Evolutionary conservation across 2,329 filamentous ascomycete species (phyloP), one percentile per base, ranked within the genome.

Genomic region (Mollisia scopiformis): DNA sequence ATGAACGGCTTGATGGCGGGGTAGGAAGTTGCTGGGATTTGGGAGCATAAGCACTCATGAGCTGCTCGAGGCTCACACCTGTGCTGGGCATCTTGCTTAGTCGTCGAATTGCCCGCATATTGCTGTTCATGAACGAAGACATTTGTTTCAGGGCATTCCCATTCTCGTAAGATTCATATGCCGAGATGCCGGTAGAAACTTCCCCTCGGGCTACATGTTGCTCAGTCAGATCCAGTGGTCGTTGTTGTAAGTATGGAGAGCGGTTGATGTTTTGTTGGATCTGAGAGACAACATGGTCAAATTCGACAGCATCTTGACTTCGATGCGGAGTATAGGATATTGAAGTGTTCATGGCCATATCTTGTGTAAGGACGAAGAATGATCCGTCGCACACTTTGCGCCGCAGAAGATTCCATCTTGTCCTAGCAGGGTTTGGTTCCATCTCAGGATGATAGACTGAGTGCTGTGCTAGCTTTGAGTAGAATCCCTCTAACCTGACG

Each of bases 381-480:
- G 78, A 82, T 0, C 82, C 81, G 51, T 85, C 81, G 4, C 74
- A 73, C 14, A 84, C 75, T 43, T 77, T 79, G 31, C 78, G 75
- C 0, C 78, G 75, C 6, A 85, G 74, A 2, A 83, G 76, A 19
- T 79, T 76, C 82, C 83, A 85, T 4, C 82, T 73, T 0, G 81
- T 79, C 5, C 82, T 74, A 0, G 82, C 82, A 0, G 82, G 82
- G 64, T 83, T 84, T 23, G 74, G 75, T 69, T 85, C 83, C 5
- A 84, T 74, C 59, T 79, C 78, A 0, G 82, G 82, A 11, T 78
- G 77, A 62, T 84, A 83, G 7, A 84, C 75, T 0, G 80, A 81
- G 62, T 78, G 75, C 14, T 78, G 76, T 0, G 82, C 75, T 3
- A 85, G 74, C 61, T 82, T 80, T 7, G 77, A 74, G 63, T 84